Percentiles rank a stretch among this genome's conserved stretches.
phyloP scores from a whole-genome alignment of 139 green algal species.

The Desmodesmus armatus region DNA sequence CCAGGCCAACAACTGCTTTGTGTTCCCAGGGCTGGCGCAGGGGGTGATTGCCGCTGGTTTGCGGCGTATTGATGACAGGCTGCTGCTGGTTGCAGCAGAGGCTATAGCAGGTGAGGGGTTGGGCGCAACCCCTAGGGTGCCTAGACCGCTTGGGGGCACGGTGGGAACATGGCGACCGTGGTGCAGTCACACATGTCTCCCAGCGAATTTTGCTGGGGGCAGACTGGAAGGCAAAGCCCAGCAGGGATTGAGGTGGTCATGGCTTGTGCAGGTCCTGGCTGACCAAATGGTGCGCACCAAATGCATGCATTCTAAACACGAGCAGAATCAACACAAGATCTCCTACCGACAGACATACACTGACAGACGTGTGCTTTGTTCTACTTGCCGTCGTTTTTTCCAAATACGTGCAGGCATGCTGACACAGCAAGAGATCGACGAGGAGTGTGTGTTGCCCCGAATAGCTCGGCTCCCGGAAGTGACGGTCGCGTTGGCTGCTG shows the following conservation, averaged over 20 bases:
- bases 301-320: too few relatives aligned
- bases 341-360: too few relatives aligned
- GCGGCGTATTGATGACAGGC: conserved; percentile 63
- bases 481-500: conserved; percentile 14
- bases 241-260: neutral
- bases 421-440: conserved; percentile 12
- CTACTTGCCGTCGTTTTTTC: too few relatives aligned
- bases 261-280: neutral
- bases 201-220: neutral
- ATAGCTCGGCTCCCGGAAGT: conserved; percentile 15
- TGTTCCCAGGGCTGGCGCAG: conserved; percentile 74
- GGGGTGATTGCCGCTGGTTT: conserved; percentile 59
- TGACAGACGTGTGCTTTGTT: neutral
- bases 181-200: neutral
- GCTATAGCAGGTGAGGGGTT: conserved; percentile 53
- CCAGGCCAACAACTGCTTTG: conserved; percentile 84
- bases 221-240: neutral
- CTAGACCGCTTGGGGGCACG: neutral
- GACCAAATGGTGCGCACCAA: neutral
- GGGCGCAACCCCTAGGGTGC: neutral
- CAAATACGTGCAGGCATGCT: conserved; percentile 36
- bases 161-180: neutral
- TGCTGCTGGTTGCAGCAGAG: conserved; percentile 77
- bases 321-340: too few relatives aligned
- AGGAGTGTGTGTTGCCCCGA: conserved; percentile 37